These are phyloP conservation scores for Lachnellula willkommii DNA, from an alignment of 2,329 filamentous ascomycete species.

Conservation along the genomic window DNA sequence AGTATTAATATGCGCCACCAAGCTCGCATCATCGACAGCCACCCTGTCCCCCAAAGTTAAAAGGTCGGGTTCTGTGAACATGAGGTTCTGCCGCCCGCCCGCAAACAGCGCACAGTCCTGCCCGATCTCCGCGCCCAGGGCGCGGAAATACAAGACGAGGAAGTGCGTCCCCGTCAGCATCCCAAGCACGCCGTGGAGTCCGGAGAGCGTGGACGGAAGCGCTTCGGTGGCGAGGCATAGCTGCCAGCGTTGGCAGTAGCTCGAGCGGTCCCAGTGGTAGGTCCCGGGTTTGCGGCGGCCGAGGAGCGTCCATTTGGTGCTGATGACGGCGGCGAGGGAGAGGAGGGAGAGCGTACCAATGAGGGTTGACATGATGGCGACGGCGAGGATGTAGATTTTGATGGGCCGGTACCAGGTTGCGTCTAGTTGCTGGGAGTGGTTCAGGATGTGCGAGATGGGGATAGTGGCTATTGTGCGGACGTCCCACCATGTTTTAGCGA, in stretches of 20 bases:
- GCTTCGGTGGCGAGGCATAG: slow-evolving; percentile 48
- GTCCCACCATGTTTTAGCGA: slow-evolving; percentile 48
- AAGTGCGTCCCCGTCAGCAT: slow-evolving; percentile 50
- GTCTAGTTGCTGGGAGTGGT: slow-evolving; percentile 30
- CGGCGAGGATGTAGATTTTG: slow-evolving; percentile 38
- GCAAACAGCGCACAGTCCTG: slow-evolving; percentile 51
- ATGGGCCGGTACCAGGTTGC: slow-evolving; percentile 29
- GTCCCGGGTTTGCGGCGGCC: slow-evolving; percentile 47
- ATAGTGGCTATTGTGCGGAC: slow-evolving; percentile 43
- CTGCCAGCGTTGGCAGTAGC: slow-evolving; percentile 55
- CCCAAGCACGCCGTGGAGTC: slow-evolving; percentile 45
- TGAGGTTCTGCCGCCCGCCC: slow-evolving; percentile 45
- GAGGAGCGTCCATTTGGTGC: slow-evolving; percentile 47
- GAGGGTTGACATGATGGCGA: slow-evolving; percentile 38
- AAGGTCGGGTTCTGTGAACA: slow-evolving; percentile 54
- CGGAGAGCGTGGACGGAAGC: slow-evolving; percentile 44
- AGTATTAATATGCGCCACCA: slow-evolving; percentile 53
- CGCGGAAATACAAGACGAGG: slow-evolving; percentile 48
- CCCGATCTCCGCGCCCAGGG: slow-evolving; percentile 49
- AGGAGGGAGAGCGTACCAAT: slow-evolving; percentile 40
- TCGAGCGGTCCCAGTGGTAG: slow-evolving; percentile 52
- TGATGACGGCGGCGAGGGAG: slow-evolving; percentile 40
- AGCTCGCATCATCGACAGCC: slow-evolving; percentile 48
- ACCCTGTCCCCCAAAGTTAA: slow-evolving; percentile 49
- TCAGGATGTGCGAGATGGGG: slow-evolving; percentile 35